These are phyloP conservation scores for Penicillium silybi DNA, from an alignment of 495 filamentous ascomycete species.

Conservation along the genomic window DNA sequence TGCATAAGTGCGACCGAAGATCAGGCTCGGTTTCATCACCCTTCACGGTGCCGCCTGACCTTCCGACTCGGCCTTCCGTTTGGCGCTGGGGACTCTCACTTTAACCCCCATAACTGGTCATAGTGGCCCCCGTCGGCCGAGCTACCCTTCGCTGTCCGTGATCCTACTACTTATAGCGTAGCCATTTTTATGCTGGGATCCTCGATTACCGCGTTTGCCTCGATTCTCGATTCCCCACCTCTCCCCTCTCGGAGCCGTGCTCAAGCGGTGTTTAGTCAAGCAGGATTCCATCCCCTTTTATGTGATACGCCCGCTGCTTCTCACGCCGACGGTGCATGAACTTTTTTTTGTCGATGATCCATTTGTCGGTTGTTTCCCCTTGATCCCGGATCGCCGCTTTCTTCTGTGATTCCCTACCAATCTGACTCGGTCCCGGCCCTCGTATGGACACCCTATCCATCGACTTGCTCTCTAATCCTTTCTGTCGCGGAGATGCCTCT, in stretches of 20 bases:
- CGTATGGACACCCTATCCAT: conserved; percentile 25
- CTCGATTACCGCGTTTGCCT: conserved; percentile 25
- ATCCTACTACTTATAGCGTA: conserved; percentile 17
- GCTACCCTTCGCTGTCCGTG: conserved; percentile 15
- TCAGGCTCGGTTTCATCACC: conserved; percentile 23
- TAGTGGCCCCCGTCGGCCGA: conserved; percentile 3
- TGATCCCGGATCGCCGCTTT: conserved; percentile 2
- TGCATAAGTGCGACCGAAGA: conserved; percentile 42
- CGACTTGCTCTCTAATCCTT: background rate
- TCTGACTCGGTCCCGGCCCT: background rate
- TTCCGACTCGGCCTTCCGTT: conserved; percentile 7
- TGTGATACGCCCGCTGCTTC: conserved; percentile 16
- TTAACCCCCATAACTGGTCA: background rate
- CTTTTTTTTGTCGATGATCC: conserved; percentile 11
- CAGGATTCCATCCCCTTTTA: conserved; percentile 17
- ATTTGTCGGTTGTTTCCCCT: background rate
- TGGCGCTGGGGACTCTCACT: conserved; percentile 12
- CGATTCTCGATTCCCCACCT: too few relatives aligned
- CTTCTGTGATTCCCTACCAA: background rate
- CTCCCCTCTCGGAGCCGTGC: conserved; percentile 2
- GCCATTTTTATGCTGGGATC: conserved; percentile 10
- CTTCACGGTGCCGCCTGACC: background rate
- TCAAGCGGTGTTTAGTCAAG: conserved; percentile 15
- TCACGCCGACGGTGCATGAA: conserved; percentile 19
- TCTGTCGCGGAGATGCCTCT: conserved; percentile 32